Percentiles rank a stretch among this genome's conserved stretches.
Conservation (phyloP, 441 rosid genomes). For the Kokia cookei region DNA sequence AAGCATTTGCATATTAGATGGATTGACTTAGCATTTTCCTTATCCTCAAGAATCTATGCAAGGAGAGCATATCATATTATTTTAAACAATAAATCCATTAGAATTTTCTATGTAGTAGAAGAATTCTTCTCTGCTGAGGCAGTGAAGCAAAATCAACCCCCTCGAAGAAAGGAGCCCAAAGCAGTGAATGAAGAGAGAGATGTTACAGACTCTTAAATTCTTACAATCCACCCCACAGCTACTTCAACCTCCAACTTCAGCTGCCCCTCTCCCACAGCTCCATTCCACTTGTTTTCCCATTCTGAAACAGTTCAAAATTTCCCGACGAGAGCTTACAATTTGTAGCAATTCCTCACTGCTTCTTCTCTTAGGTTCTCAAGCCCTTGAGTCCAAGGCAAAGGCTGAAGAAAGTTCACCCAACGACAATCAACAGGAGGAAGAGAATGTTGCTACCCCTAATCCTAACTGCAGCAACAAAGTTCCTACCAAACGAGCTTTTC, state of each 20-base stretch:
- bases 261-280: constrained; percentile 21
- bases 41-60: constrained; percentile 17
- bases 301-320: constrained; percentile 33
- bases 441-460: constrained; percentile 2
- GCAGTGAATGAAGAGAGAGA: constrained; percentile 10
- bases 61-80: neutral
- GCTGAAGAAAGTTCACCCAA: constrained; percentile 41
- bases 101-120: neutral
- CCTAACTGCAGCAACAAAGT: constrained; percentile 21
- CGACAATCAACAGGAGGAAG: constrained; percentile 18
- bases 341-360: constrained; percentile 53
- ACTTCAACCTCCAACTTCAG: constrained; percentile 17
- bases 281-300: constrained; percentile 22
- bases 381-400: constrained; percentile 35
- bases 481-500: constrained; percentile 50
- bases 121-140: neutral
- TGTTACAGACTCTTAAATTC: constrained; percentile 37
- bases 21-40: constrained; percentile 21
- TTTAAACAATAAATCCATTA: neutral
- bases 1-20: neutral
- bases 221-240: constrained; percentile 22
- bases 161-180: neutral
- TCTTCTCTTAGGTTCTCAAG: constrained; percentile 40
- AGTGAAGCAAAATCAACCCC: neutral
- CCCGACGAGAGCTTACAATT: constrained; percentile 54